Evolutionary conservation across 2,329 filamentous ascomycete genomes (phyloP), one percentile per base, ranked within the genome.

Genomic region (Colletotrichum sp.): DNA sequence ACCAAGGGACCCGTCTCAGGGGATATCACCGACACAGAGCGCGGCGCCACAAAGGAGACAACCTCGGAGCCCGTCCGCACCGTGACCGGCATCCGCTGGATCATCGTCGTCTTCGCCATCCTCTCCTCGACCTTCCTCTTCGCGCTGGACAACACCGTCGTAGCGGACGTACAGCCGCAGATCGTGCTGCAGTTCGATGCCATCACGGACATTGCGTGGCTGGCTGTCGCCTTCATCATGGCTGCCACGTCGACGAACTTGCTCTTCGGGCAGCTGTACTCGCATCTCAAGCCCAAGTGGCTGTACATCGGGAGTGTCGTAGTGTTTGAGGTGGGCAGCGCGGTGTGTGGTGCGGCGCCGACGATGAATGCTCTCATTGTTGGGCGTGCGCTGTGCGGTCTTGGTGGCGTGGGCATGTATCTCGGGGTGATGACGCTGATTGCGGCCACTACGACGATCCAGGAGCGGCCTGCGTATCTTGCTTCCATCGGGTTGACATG

Each of bases 301-400:
- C 32, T 83, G 13, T 85, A 82, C 76, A 74, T 85, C 12, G 68
- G 64, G 7, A 77, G 80, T 13, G 81, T 85, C 36, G 66, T 79
- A 26, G 68, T 86, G 36, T 86, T 86, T 57, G 84, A 86, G 69
- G 71, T 85, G n/a, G 84, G 85, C 5, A 85, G 83, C 30, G 80
- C 80, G 16, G 77, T 86, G 3, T 87, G 86, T 70, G 86, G 86
- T 32, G 85, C 80, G 0, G 85, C 86, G 6, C 83, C 83, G 1
- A 83, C 71, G 10, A 86, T 87, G 81, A 80, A 85, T 75, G 83
- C 84, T 32, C 77, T 90, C 16, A 89, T 90, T 65, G 77, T 87
- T 24, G 86, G 86, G 10, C 82, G 86, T 26, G 85, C 83, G 12
- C 81, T 88, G 32, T 83, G 83, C 72, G 87, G 87, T 30, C 78